Percentiles rank a stretch among this genome's conserved stretches.
Conservation (phyloP, 768 basidiomycete species). For the Stropharia rugosoannulata region DNA sequence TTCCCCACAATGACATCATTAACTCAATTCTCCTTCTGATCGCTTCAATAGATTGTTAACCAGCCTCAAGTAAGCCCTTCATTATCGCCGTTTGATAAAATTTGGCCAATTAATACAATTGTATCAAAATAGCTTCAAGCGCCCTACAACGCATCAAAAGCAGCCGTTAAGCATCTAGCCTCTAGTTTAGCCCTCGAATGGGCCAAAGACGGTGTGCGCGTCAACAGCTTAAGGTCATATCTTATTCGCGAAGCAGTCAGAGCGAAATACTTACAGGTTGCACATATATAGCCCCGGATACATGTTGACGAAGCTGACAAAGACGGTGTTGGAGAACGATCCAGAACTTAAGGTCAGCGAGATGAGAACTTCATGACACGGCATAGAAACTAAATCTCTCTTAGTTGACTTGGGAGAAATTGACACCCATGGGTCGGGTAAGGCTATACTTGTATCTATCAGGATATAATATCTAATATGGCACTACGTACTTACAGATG, state of each 20-base stretch:
- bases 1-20: slow-evolving; percentile 9
- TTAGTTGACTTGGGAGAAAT: slow-evolving; percentile 78
- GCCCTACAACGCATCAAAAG: slow-evolving; percentile 96
- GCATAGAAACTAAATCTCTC: slow-evolving; percentile 6
- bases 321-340: slow-evolving; percentile 75
- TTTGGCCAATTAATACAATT: neutral
- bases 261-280: slow-evolving; percentile 2
- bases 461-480: neutral
- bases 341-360: slow-evolving; percentile 66
- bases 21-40: neutral
- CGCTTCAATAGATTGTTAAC: slow-evolving; percentile 69
- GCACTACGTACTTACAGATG: slow-evolving; percentile 47
- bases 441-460: slow-evolving; percentile 21
- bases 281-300: slow-evolving; percentile 73
- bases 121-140: slow-evolving; percentile 64
- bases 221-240: slow-evolving; percentile 72
- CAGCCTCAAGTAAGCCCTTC: slow-evolving; percentile 65
- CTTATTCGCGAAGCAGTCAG: neutral
- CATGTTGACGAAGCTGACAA: slow-evolving; percentile 90
- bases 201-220: slow-evolving; percentile 87
- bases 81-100: no score
- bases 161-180: slow-evolving; percentile 94
- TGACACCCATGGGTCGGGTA: slow-evolving; percentile 87
- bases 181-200: slow-evolving; percentile 92
- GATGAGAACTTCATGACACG: neutral